These are phyloP conservation scores for Rhizophora apiculata DNA, from an alignment of 345 rosid species.

Conservation along the genomic window DNA sequence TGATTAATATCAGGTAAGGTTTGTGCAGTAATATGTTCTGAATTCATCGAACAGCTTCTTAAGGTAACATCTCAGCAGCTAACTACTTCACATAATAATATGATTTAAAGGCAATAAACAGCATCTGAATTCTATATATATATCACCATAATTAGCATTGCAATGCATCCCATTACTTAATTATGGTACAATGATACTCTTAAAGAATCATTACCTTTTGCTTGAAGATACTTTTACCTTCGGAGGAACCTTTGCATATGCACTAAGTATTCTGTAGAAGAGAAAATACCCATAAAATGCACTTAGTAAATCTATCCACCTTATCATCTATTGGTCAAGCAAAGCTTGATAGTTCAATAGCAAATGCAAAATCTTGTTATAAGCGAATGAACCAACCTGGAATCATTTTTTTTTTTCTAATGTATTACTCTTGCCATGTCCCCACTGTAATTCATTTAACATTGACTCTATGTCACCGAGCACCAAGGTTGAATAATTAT, in stretches of 20 bases:
- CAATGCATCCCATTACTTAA: conserved; percentile 2
- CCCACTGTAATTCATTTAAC: too few species aligned
- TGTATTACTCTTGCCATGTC: too few species aligned
- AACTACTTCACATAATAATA: not conserved
- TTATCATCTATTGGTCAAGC: not conserved
- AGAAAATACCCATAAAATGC: conserved; percentile 7
- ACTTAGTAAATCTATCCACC: not conserved
- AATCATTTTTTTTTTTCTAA: too few species aligned
- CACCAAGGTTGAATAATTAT: too few species aligned
- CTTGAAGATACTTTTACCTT: conserved; percentile 45
- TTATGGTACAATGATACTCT: not conserved
- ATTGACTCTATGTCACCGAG: too few species aligned
- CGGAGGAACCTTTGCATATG: conserved; percentile 57
- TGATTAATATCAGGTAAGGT: not conserved
- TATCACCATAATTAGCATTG: not conserved
- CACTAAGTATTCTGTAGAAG: conserved; percentile 48
- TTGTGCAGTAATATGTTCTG: too few species aligned
- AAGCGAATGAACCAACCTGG: too few species aligned
- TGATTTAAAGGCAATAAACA: not conserved
- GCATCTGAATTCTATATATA: not conserved
- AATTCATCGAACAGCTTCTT: not conserved
- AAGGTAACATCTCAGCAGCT: not conserved
- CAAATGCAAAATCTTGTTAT: too few species aligned
- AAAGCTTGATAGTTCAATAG: too few species aligned
- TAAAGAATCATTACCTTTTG: conserved; percentile 27